These are phyloP conservation scores for Graphilbum sp. DNA, from an alignment of 2,329 filamentous ascomycete species.

Conservation along the genomic window DNA sequence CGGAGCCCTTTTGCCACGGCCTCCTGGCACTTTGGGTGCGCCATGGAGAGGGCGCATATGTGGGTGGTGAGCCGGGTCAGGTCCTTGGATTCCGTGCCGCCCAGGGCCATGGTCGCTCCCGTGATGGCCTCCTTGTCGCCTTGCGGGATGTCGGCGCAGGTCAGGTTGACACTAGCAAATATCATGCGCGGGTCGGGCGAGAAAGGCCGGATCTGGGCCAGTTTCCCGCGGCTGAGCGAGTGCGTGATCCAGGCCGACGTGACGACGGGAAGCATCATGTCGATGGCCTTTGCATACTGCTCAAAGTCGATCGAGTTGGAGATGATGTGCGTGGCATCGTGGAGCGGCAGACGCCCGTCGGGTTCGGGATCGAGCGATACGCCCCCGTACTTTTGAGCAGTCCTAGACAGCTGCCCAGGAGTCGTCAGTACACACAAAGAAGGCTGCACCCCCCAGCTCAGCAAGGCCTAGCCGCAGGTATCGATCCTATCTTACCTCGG, in stretches of 20 bases:
- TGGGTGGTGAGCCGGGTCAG: slow-evolving; percentile 69
- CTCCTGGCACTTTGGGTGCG: slow-evolving; percentile 53
- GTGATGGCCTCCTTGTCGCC: slow-evolving; percentile 86
- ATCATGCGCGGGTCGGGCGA: slow-evolving; percentile 86
- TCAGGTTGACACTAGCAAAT: slow-evolving; percentile 69
- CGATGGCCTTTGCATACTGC: slow-evolving; percentile 60
- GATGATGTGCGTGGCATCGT: slow-evolving; percentile 37
- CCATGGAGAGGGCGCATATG: slow-evolving; percentile 64
- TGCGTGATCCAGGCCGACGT: slow-evolving; percentile 64
- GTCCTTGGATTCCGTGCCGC: slow-evolving; percentile 60
- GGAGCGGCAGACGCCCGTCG: slow-evolving; percentile 31
- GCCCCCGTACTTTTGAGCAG: slow-evolving; percentile 33
- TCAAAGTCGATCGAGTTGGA: slow-evolving; percentile 78
- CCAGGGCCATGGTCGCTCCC: slow-evolving; percentile 76
- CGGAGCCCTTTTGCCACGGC: slow-evolving; percentile 49
- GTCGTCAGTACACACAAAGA: not conserved
- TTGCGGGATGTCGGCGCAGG: slow-evolving; percentile 67
- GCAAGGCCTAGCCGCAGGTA: too few relatives aligned
- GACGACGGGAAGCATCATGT: slow-evolving; percentile 69
- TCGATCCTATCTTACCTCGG: slow-evolving; percentile 24
- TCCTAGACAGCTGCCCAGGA: slow-evolving; percentile 21
- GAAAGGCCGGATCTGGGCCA: slow-evolving; percentile 65
- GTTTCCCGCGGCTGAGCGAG: slow-evolving; percentile 52
- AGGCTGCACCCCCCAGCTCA: too few relatives aligned
- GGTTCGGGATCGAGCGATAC: slow-evolving; percentile 28